A percentile compares a stretch with the other conserved stretches of the same genome.
Conservation (phyloP, 805 yeast genomes). For the Candida pseudofarinosa region DNA sequence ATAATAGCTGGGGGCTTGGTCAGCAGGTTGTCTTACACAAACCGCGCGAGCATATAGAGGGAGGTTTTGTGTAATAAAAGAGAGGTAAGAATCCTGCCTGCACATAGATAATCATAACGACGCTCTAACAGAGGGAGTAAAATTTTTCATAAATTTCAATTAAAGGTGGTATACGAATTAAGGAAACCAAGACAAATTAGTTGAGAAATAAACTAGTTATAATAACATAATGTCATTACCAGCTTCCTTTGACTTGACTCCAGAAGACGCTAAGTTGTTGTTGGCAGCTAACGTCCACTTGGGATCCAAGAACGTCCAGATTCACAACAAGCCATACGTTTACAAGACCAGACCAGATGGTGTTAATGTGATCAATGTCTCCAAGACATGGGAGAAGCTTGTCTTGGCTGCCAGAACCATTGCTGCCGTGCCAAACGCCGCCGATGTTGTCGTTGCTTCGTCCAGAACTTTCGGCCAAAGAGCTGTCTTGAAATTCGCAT, state of each 20-base stretch:
- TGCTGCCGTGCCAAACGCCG: slow-evolving; percentile 98
- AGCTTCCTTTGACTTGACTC: slow-evolving; percentile 87
- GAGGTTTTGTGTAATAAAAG: not conserved
- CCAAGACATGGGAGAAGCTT: slow-evolving; percentile 99
- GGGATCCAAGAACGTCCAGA: slow-evolving; percentile 99
- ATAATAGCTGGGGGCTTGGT: not conserved
- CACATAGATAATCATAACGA: not conserved
- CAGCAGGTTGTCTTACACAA: not conserved
- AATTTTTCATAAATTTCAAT: not conserved
- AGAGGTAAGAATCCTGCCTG: not conserved
- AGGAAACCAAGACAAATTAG: slow-evolving; percentile 1
- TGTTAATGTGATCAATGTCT: slow-evolving; percentile 96
- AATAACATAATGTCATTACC: slow-evolving; percentile 62
- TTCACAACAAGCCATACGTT: slow-evolving; percentile 95
- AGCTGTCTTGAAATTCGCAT: slow-evolving; percentile 98
- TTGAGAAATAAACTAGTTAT: slow-evolving; percentile 1
- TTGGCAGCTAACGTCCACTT: slow-evolving; percentile 99
- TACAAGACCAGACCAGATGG: slow-evolving; percentile 99
- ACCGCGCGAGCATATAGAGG: not conserved
- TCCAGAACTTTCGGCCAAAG: slow-evolving; percentile 99
- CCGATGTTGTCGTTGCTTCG: slow-evolving; percentile 98
- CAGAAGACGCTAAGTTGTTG: slow-evolving; percentile 97
- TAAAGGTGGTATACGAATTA: not conserved
- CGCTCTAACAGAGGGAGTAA: not conserved
- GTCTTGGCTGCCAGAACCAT: slow-evolving; percentile 99